Evolutionary conservation across 495 filamentous ascomycete genomes (phyloP).

Genomic region (Geoglossum glabrum): DNA sequence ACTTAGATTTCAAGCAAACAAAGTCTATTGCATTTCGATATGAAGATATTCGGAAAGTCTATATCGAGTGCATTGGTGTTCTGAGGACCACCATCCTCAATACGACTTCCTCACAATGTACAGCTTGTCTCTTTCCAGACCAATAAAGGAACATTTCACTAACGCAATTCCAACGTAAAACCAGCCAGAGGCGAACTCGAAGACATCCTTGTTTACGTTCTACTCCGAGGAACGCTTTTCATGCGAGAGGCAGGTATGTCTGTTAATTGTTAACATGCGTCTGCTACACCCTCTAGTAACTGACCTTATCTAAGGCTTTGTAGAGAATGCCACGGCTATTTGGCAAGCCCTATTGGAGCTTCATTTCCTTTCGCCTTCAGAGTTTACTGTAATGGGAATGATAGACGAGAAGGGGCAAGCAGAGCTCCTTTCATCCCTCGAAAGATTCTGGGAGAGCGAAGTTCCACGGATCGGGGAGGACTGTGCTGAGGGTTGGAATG

Average conservation of each 20-base stretch:
- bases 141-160: background rate
- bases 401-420: constrained; percentile 9
- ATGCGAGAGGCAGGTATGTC: constrained; percentile 47
- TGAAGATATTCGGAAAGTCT: constrained; percentile 36
- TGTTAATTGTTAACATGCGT: background rate
- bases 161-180: background rate
- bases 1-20: constrained; percentile 57
- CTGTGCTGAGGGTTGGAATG: constrained; percentile 47
- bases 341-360: constrained; percentile 77
- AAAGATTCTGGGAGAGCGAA: constrained; percentile 76
- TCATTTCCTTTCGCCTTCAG: constrained; percentile 34
- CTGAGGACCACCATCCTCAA: constrained; percentile 21
- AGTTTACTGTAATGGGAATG: constrained; percentile 3
- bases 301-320: constrained; percentile 19
- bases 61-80: constrained; percentile 31
- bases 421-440: constrained; percentile 27
- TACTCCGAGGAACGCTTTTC: constrained; percentile 53
- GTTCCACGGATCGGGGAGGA: constrained; percentile 59
- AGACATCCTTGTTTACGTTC: constrained; percentile 44
- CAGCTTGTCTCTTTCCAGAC: background rate
- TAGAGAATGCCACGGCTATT: constrained; percentile 53
- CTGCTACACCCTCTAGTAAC: background rate
- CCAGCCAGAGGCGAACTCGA: constrained; percentile 17
- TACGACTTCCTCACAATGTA: constrained; percentile 1
- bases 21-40: constrained; percentile 47